Evolutionary conservation across 306 rosid species (phyloP).

Genomic region (Sesbania bispinosa): DNA sequence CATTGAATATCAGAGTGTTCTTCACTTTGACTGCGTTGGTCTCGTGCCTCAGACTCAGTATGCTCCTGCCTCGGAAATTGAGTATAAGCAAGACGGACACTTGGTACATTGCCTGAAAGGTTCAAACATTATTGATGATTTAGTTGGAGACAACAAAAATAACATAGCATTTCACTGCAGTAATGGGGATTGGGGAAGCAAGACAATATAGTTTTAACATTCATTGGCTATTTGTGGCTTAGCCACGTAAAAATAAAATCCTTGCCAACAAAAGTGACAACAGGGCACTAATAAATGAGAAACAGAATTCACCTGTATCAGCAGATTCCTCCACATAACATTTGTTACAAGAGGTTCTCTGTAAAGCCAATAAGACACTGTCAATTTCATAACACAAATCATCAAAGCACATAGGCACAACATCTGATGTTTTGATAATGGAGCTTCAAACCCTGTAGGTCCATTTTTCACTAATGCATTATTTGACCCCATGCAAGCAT

Average conservation of each 20-base stretch:
- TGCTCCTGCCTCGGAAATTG: slow-evolving; percentile 56
- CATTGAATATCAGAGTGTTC: slow-evolving; percentile 87
- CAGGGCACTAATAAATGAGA: slow-evolving; percentile 7
- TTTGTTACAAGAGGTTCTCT: slow-evolving; percentile 93
- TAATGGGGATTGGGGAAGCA: not conserved
- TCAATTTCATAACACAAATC: slow-evolving; percentile 7
- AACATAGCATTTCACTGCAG: not conserved
- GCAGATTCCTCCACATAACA: slow-evolving; percentile 93
- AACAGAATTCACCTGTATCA: slow-evolving; percentile 62
- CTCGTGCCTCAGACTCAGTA: slow-evolving; percentile 46
- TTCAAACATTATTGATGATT: slow-evolving; percentile 5
- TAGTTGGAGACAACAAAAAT: not conserved
- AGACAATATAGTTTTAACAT: not conserved
- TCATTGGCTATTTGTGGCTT: not conserved
- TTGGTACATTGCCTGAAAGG: slow-evolving; percentile 77
- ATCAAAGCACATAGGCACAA: not conserved
- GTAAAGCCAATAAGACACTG: slow-evolving; percentile 25
- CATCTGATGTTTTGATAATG: not conserved
- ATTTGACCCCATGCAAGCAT: slow-evolving; percentile 4
- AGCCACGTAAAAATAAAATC: not conserved
- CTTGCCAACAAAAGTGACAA: not conserved
- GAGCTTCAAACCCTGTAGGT: slow-evolving; percentile 5
- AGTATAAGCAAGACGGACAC: slow-evolving; percentile 69
- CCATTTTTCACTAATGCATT: not conserved
- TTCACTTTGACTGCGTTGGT: slow-evolving; percentile 48